Conservation (phyloP, 768 basidiomycete genomes). For the Russula emetica region DNA sequence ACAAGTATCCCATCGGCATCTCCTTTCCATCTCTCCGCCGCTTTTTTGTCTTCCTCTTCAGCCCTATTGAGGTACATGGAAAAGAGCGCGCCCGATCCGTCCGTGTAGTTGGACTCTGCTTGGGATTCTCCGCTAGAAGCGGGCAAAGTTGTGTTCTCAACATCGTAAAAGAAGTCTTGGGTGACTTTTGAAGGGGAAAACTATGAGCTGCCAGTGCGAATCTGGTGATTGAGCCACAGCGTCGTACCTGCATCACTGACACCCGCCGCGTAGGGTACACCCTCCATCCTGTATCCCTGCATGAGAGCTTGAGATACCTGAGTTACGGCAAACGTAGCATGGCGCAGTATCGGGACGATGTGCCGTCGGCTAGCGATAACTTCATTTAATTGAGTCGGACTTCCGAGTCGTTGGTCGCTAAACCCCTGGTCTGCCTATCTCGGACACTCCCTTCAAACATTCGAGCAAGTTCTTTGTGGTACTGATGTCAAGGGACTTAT, state of each 20-base stretch:
- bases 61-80: conserved; percentile 22
- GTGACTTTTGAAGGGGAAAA: neutral
- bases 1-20: conserved; percentile 24
- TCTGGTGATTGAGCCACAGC: neutral
- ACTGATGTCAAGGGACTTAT: neutral
- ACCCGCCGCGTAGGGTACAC: neutral
- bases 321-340: neutral
- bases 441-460: too few species aligned
- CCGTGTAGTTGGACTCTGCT: conserved; percentile 12
- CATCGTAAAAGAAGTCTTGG: conserved; percentile 6
- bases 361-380: neutral
- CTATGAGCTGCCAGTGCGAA: neutral
- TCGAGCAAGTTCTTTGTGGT: neutral
- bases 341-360: neutral
- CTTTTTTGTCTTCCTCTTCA: conserved; percentile 19
- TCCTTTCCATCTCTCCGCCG: conserved; percentile 21
- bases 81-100: conserved; percentile 20
- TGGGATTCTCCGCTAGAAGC: conserved; percentile 10
- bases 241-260: conserved; percentile 4
- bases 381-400: neutral
- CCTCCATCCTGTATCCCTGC: neutral
- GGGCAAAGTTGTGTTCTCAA: conserved; percentile 3
- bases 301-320: neutral
- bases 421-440: too few species aligned
- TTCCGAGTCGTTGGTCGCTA: too few species aligned